These are phyloP conservation scores for Neurospora sp. DNA, from an alignment of 495 filamentous ascomycete species.

Conservation along the genomic window DNA sequence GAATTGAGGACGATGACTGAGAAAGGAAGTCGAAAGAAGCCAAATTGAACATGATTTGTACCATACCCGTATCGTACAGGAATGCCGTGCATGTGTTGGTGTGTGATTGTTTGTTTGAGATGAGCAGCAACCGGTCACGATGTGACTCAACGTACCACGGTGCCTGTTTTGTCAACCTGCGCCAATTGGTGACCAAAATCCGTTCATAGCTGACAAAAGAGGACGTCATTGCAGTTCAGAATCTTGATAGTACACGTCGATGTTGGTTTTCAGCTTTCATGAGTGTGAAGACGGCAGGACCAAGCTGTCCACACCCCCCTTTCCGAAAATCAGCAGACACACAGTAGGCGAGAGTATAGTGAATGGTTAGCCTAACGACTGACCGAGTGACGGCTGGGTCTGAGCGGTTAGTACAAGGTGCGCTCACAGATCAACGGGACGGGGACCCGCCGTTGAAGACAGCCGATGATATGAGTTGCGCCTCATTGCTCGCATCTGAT, in stretches of 20 bases:
- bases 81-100: not conserved
- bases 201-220: not conserved
- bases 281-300: not conserved
- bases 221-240: not conserved
- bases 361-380: not conserved
- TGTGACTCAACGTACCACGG: not conserved
- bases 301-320: not conserved
- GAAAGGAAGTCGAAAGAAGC: not conserved
- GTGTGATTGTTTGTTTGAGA: not conserved
- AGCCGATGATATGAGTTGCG: not conserved
- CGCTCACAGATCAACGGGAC: not conserved
- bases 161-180: not conserved
- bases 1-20: not conserved
- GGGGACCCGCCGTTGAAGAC: not conserved
- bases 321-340: not conserved
- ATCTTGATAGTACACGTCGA: not conserved
- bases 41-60: not conserved
- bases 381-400: not conserved
- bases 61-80: not conserved
- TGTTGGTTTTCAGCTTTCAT: not conserved
- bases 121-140: not conserved
- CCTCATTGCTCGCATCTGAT: not conserved
- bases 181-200: not conserved
- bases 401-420: not conserved
- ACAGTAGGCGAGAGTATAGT: not conserved